Evolutionary conservation across 441 rosid genomes (phyloP).

Genomic region (Eruca vesicaria): DNA sequence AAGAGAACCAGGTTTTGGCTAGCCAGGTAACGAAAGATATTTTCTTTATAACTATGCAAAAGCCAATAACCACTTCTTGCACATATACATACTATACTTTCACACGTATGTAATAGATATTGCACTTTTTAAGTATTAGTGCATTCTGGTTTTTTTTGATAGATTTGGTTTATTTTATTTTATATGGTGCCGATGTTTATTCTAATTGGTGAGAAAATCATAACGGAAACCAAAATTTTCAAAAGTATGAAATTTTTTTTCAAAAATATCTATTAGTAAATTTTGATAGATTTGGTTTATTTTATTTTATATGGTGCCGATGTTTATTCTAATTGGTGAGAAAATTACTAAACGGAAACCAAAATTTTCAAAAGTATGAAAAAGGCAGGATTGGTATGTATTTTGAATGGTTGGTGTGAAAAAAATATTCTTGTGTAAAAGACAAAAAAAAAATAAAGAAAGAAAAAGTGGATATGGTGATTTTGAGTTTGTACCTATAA

Average conservation of each 20-base stretch:
- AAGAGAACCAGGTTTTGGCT: constrained; percentile 32
- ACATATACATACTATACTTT: neutral
- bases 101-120: neutral
- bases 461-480: neutral
- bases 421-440: neutral
- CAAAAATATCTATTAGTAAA: no score
- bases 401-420: neutral
- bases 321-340: neutral
- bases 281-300: neutral
- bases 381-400: neutral
- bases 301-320: neutral
- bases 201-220: neutral
- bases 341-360: neutral
- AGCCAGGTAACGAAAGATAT: constrained; percentile 27
- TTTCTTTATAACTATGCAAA: neutral
- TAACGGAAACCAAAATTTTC: neutral
- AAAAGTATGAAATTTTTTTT: no score
- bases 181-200: no score
- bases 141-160: neutral
- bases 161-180: neutral
- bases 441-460: neutral
- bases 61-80: neutral
- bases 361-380: neutral
- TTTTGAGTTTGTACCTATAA: neutral
- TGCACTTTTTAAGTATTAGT: neutral